Evolutionary conservation across 176 grass and related monocot species (phyloP).

Genomic region (Hsuehochloa calcarea): DNA sequence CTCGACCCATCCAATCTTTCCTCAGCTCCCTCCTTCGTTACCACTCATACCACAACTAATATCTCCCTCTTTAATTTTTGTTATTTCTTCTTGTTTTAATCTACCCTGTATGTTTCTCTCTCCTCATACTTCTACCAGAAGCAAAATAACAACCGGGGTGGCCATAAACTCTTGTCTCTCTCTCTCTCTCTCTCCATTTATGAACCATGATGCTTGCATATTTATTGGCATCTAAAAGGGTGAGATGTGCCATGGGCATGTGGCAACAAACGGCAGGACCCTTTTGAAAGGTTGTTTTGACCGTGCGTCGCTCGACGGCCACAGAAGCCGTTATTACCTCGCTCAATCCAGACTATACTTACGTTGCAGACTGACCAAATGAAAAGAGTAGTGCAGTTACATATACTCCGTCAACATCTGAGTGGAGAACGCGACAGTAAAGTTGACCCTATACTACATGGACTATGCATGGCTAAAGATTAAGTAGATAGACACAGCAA

Average conservation of each 20-base stretch:
- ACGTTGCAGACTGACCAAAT: neutral
- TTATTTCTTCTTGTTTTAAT: neutral
- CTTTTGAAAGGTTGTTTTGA: constrained; percentile 43
- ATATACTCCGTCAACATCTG: neutral
- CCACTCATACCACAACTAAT: neutral
- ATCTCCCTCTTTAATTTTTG: neutral
- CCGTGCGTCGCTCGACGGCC: neutral
- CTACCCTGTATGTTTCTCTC: neutral
- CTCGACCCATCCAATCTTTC: neutral
- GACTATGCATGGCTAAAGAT: neutral
- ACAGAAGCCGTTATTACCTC: neutral
- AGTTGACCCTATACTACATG: neutral
- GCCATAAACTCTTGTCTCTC: neutral
- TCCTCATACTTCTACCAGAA: constrained; percentile 22
- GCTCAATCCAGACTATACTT: neutral
- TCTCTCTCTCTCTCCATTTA: constrained; percentile 34
- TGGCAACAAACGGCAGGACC: constrained; percentile 13
- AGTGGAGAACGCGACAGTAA: neutral
- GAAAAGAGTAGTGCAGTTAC: neutral
- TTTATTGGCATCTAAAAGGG: constrained; percentile 37
- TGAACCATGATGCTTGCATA: constrained; percentile 41
- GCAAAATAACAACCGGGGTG: constrained; percentile 28
- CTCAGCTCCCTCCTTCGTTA: neutral
- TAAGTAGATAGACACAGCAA: neutral
- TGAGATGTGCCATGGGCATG: constrained; percentile 23